Evolutionary conservation across 2,329 filamentous ascomycete genomes (phyloP).

Genomic region (Endoconidiophora polonica): DNA sequence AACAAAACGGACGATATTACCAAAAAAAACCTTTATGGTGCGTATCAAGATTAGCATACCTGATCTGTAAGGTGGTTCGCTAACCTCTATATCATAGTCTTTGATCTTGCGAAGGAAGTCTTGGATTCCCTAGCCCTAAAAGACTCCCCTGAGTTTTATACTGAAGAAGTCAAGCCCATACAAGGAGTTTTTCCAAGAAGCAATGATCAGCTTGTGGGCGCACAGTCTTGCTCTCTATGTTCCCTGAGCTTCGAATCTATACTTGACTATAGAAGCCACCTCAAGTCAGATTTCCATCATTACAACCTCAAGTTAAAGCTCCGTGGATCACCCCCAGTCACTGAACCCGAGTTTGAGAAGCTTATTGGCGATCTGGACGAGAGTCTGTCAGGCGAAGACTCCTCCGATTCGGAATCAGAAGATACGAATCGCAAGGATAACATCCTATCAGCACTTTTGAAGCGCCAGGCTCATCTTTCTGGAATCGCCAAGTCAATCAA

Average conservation of each 20-base stretch:
- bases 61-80: background rate
- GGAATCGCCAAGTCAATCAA: constrained; percentile 31
- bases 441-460: constrained; percentile 59
- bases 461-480: constrained; percentile 66
- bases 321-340: constrained; percentile 52
- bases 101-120: constrained; percentile 63
- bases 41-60: background rate
- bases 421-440: constrained; percentile 44
- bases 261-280: constrained; percentile 69
- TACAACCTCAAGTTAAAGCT: constrained; percentile 93
- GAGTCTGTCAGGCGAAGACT: constrained; percentile 77
- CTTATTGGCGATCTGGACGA: constrained; percentile 72
- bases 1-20: constrained; percentile 6
- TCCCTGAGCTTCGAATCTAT: constrained; percentile 52
- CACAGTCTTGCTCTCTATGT: constrained; percentile 71
- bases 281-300: constrained; percentile 76
- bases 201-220: constrained; percentile 33
- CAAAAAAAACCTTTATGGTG: constrained; percentile 10
- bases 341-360: constrained; percentile 72
- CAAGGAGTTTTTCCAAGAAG: constrained; percentile 15
- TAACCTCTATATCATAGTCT: constrained; percentile 37
- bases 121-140: constrained; percentile 45
- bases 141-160: constrained; percentile 18
- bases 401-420: constrained; percentile 53
- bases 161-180: constrained; percentile 15